These are phyloP conservation scores for Pseudotsuga menziesii DNA, from an alignment of 75 land plant species.

Conservation along the genomic window DNA sequence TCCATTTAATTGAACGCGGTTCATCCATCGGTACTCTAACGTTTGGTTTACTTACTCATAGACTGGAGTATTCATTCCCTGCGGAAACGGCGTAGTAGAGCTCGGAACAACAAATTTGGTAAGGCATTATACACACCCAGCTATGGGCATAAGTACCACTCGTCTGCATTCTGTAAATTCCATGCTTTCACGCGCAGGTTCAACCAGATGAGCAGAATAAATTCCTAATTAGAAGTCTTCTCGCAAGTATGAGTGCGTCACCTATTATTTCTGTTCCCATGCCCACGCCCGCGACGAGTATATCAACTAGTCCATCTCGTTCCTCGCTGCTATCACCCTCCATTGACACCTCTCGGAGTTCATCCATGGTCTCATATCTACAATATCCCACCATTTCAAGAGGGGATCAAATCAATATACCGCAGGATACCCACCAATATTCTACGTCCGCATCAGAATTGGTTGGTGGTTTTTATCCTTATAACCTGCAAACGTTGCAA, in stretches of 20 bases:
- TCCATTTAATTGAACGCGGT: not conserved
- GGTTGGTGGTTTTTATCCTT: slow-evolving; percentile 13
- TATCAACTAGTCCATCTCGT: slow-evolving; percentile 32
- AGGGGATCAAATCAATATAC: not conserved
- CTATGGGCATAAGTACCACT: not conserved
- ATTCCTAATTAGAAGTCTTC: not conserved
- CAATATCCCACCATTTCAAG: not conserved
- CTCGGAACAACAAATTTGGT: not conserved
- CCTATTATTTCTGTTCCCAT: not conserved
- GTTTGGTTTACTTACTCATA: not conserved
- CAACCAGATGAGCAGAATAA: not conserved
- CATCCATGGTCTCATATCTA: slow-evolving; percentile 14
- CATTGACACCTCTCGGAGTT: slow-evolving; percentile 32
- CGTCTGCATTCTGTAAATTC: not conserved
- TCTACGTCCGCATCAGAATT: slow-evolving; percentile 11
- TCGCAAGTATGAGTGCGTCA: not conserved
- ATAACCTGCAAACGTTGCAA: slow-evolving; percentile 37
- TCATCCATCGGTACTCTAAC: not conserved
- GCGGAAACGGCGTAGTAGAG: not conserved
- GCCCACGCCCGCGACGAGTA: slow-evolving; percentile 2
- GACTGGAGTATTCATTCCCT: not conserved
- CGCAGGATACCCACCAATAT: not conserved
- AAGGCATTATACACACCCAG: not conserved
- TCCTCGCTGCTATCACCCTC: slow-evolving; percentile 34
- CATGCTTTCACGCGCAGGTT: not conserved